These are phyloP conservation scores for Aspergillus uvarum DNA, from an alignment of 2,329 filamentous ascomycete species.

Conservation along the genomic window DNA sequence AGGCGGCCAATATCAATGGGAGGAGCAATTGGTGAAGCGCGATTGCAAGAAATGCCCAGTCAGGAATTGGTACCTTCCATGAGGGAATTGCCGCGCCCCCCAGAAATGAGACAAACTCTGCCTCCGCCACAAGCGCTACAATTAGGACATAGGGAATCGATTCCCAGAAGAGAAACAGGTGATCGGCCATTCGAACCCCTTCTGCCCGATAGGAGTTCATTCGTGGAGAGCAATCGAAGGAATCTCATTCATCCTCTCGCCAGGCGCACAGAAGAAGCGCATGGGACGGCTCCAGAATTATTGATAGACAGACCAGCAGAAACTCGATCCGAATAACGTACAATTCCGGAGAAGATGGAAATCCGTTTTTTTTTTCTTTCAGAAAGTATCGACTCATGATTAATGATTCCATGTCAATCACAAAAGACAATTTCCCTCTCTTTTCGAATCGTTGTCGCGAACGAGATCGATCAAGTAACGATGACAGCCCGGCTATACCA, in stretches of 20 bases:
- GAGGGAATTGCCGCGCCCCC: constrained; percentile 30
- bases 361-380: constrained; percentile 9
- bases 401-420: constrained; percentile 18
- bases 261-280: constrained; percentile 24
- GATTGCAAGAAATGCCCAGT: constrained; percentile 21
- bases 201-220: constrained; percentile 25
- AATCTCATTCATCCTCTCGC: constrained; percentile 24
- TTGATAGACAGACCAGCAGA: constrained; percentile 22
- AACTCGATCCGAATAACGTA: constrained; percentile 20
- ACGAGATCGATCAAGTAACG: background rate
- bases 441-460: background rate
- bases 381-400: constrained; percentile 17
- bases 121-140: constrained; percentile 33
- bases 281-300: constrained; percentile 20
- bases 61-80: constrained; percentile 23
- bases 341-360: background rate
- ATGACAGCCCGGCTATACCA: background rate
- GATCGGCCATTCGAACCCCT: constrained; percentile 26
- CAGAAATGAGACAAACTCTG: constrained; percentile 29
- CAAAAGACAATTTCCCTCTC: background rate
- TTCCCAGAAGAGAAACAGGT: constrained; percentile 25
- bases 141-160: constrained; percentile 28
- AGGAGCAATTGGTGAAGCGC: constrained; percentile 18
- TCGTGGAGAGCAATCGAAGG: constrained; percentile 27
- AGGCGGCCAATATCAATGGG: constrained; percentile 18